Base-by-base conservation (phyloP, 1,284 basidiomycete genomes). In the Marasmius fiardii region DNA sequence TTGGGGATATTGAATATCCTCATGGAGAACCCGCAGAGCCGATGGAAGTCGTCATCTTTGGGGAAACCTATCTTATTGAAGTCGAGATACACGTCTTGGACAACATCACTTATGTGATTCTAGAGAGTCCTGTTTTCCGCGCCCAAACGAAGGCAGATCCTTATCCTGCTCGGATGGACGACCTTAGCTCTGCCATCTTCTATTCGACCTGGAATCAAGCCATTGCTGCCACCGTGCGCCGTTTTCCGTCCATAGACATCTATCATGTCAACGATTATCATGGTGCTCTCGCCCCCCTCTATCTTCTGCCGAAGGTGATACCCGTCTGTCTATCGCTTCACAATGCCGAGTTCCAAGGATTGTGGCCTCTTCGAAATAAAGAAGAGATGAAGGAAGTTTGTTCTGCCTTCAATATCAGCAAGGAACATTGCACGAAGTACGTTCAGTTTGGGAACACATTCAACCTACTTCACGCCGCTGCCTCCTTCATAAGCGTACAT, bases 331-430 rank as follows among this genome's bases (percentile, higher is more conserved):
- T 95, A 34, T 95, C 93, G n/a, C 80, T 96, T 21, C 93, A 96
- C 78, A 96, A 95, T 63, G 93, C 93, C 67, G 93, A 96, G 71
- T 96, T 95, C 81, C 93, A 96, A 69, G 93, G 93, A 74, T 81
- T 95, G 23, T 95, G 93, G 93, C 93, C 93, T 11, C 81, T 95
- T 28, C 86, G 93, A 53, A 95, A 93, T 43, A 95, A 96, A 77
- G 93, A 95, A 68, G 93, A 95, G 71, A 94, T 95, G 91, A 95
- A 94, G 77, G 93, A 96, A 69, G 93, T 96, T 48, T 96, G 93
- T 69, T 94, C 93, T 3, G 93, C 93, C 10, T 96, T 95, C 81
- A 95, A 95, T 72, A 92, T 96, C 68, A 90, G 90, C 77, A 95
- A 95, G 73, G 93, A 95, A 66, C 81, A 93, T 64, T 95, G 93